These are phyloP conservation scores for Kwoniella bestiolae DNA, from an alignment of 768 basidiomycete genomes.

Conservation along the genomic window DNA sequence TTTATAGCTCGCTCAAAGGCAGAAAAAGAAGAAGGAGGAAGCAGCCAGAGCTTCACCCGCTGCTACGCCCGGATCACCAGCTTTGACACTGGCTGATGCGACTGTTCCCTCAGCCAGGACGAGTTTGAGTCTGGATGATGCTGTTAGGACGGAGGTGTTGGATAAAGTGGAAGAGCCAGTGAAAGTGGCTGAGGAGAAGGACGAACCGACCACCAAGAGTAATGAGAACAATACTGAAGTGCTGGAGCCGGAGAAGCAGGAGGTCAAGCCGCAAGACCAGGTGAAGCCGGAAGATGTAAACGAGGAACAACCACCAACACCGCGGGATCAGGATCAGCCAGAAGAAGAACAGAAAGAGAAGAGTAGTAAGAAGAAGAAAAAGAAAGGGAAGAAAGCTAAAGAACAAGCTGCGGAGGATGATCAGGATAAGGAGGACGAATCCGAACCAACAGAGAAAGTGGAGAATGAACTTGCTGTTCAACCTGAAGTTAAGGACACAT, in stretches of 20 bases:
- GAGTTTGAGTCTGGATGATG: slow-evolving; percentile 44
- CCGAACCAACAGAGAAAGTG: slow-evolving; percentile 5
- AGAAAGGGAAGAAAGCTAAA: slow-evolving; percentile 9
- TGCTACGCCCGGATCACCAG: slow-evolving; percentile 36
- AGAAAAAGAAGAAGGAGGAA: slow-evolving; percentile 33
- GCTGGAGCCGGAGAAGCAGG: too few species aligned
- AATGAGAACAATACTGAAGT: too few species aligned
- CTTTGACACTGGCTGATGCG: slow-evolving; percentile 28
- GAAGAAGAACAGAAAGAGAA: slow-evolving; percentile 16
- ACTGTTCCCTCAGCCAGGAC: slow-evolving; percentile 39
- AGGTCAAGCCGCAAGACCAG: background rate
- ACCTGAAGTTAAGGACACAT: background rate
- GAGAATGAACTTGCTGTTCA: background rate
- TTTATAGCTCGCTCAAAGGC: slow-evolving; percentile 40
- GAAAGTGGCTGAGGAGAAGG: too few species aligned
- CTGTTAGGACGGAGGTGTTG: slow-evolving; percentile 27
- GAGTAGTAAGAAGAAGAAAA: slow-evolving; percentile 22
- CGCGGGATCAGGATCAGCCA: slow-evolving; percentile 3
- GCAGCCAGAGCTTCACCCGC: slow-evolving; percentile 14
- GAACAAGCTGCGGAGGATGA: slow-evolving; percentile 10
- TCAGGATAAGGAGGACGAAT: slow-evolving; percentile 4
- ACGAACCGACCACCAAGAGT: too few species aligned
- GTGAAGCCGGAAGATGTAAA: background rate
- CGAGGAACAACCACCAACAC: background rate
- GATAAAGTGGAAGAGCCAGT: too few species aligned